Evolutionary conservation across 306 rosid species (phyloP).

Genomic region (Casuarina equisetifolia): DNA sequence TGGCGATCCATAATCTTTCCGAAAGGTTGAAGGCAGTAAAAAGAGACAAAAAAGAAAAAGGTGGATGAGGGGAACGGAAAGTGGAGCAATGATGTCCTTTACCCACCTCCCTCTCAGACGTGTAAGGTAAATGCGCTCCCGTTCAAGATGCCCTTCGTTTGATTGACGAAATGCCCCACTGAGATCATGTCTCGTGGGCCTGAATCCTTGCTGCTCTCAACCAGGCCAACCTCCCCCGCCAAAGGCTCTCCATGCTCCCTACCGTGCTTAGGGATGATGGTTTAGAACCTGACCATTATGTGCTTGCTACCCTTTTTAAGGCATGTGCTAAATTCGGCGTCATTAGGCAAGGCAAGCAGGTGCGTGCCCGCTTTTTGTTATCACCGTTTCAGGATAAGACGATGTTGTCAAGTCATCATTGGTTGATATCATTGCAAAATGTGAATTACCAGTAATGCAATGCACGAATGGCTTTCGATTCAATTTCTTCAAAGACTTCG

Average conservation of each 20-base stretch:
- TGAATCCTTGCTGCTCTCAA: conserved; percentile 76
- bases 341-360: conserved; percentile 57
- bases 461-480: conserved; percentile 61
- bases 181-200: conserved; percentile 72
- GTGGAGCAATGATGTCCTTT: conserved; percentile 39
- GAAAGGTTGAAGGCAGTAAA: background rate
- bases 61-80: no score
- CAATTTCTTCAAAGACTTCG: conserved; percentile 44
- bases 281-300: conserved; percentile 72
- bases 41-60: background rate
- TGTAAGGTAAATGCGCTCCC: conserved; percentile 64
- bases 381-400: conserved; percentile 50
- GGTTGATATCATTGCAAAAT: conserved; percentile 76
- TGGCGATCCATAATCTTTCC: background rate
- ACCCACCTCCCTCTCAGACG: conserved; percentile 60
- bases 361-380: conserved; percentile 59
- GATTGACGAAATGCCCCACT: conserved; percentile 68
- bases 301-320: conserved; percentile 64
- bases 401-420: conserved; percentile 84
- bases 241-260: conserved; percentile 21
- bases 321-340: conserved; percentile 57
- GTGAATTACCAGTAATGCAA: conserved; percentile 44
- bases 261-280: conserved; percentile 35
- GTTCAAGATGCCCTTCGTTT: conserved; percentile 49
- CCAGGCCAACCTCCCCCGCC: conserved; percentile 39